phyloP scores from a whole-genome alignment of 2,329 filamentous ascomycete species.

The Aspergillus neoniger region DNA sequence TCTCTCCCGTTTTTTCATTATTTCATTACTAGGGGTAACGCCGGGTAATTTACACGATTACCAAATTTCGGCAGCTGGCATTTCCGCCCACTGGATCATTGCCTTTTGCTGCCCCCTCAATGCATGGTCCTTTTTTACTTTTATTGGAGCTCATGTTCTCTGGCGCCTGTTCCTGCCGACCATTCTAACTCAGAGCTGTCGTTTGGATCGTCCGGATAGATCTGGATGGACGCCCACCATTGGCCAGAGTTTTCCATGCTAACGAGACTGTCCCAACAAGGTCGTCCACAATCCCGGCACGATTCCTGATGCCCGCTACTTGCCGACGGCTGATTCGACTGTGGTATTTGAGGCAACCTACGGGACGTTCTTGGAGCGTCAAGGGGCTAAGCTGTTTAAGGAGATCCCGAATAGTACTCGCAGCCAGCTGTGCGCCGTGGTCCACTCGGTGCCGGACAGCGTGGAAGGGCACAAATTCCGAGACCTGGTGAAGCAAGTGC shows the following conservation, averaged over 20 bases:
- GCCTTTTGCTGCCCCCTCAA: neutral
- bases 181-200: neutral
- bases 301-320: constrained; percentile 44
- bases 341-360: constrained; percentile 51
- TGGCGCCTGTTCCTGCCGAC: neutral
- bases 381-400: constrained; percentile 35
- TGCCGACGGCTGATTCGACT: constrained; percentile 46
- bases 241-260: constrained; percentile 22
- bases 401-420: constrained; percentile 36
- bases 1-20: constrained; percentile 6
- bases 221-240: neutral
- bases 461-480: constrained; percentile 33
- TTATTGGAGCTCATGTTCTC: neutral
- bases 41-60: constrained; percentile 13
- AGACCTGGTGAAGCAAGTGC: constrained; percentile 38
- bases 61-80: neutral
- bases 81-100: neutral
- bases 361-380: constrained; percentile 38
- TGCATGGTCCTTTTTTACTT: neutral
- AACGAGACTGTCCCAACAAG: constrained; percentile 19
- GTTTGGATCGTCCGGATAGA: constrained; percentile 3
- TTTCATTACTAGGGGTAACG: neutral
- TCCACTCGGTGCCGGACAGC: constrained; percentile 41
- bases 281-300: constrained; percentile 52
- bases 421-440: constrained; percentile 36